Percentiles rank a stretch among this genome's conserved stretches.
phyloP scores from a whole-genome alignment of 768 basidiomycete species.

The Pleurotus tuber-regium region DNA sequence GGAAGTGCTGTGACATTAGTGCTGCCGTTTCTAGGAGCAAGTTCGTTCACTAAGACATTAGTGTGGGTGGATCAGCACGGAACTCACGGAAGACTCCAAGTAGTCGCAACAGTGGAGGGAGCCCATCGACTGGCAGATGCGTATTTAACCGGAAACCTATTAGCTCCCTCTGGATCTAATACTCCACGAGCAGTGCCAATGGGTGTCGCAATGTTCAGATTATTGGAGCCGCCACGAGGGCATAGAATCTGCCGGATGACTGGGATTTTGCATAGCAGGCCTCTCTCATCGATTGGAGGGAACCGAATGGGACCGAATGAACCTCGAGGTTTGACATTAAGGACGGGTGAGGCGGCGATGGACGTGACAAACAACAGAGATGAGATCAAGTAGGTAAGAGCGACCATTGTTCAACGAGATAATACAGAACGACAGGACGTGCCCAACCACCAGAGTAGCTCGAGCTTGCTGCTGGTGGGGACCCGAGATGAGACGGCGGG shows the following conservation, averaged over 20 bases:
- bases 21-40: constrained; percentile 41
- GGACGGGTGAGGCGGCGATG: constrained; percentile 28
- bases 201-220: constrained; percentile 37
- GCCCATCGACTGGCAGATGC: constrained; percentile 62
- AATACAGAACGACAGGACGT: constrained; percentile 2
- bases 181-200: constrained; percentile 58
- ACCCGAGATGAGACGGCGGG: background rate
- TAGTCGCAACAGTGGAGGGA: constrained; percentile 47
- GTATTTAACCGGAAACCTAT: constrained; percentile 66
- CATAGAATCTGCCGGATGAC: constrained; percentile 43
- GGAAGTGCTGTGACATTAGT: constrained; percentile 57
- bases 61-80: background rate
- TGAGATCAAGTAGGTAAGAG: constrained; percentile 28
- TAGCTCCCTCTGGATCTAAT: constrained; percentile 43
- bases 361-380: constrained; percentile 26
- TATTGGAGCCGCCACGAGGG: constrained; percentile 28
- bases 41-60: constrained; percentile 5
- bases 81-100: constrained; percentile 66
- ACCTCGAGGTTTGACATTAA: background rate
- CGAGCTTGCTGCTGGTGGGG: constrained; percentile 5
- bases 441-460: constrained; percentile 13
- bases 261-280: constrained; percentile 46
- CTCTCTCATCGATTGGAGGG: constrained; percentile 33
- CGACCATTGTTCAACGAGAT: constrained; percentile 27
- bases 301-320: constrained; percentile 24